Evolutionary conservation across 345 rosid genomes (phyloP), one percentile per base, ranked within the genome.

Genomic region (Anacardium occidentale): DNA sequence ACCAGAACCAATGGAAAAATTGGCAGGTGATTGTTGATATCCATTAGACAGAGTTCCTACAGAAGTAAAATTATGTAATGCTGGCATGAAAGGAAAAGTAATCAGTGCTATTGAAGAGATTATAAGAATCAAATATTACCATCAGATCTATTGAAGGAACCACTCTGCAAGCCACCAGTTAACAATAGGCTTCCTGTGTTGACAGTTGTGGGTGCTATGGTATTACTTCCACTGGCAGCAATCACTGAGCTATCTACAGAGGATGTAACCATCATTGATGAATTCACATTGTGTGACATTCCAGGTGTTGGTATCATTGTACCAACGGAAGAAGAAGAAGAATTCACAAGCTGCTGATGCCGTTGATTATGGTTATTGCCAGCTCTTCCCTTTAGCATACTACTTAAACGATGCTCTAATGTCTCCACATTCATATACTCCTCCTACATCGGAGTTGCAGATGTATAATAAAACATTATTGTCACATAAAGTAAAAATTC

Each of bases 221-320:
- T 82, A 74, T 81, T 87, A 82, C 79, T 62, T 56, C 88, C 90
- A 75, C 66, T 77, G 22, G 89, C 66, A 82, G 78, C 66, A 73
- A 70, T 84, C 82, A 84, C 69, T 63, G 88, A 75, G 52, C 89
- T 71, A 80, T 87, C 97, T 34, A 83, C 80, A 57, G 98, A 85
- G 64, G 97, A 72, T 58, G 89, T 62, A 51, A 74, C 87, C 79
- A 82, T 79, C 75, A 78, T 32, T 68, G 81, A 87, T 26, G 91
- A 69, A 84, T 81, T 92, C 77, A 73, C 86, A 60, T 83, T 57
- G 18, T 81, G 91, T 32, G 93, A 69, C 80, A 95, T 84, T 57
- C 99, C 99, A 73, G 97, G 98, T 20, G 96, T 95, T 29, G 98
- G 98, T 69, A 95, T 92, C 98, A 95, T 91, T 47, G 92, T 86